Conservation (phyloP, 371 early-diverging fungal genomes). For the Saksenaea vasiformis region DNA sequence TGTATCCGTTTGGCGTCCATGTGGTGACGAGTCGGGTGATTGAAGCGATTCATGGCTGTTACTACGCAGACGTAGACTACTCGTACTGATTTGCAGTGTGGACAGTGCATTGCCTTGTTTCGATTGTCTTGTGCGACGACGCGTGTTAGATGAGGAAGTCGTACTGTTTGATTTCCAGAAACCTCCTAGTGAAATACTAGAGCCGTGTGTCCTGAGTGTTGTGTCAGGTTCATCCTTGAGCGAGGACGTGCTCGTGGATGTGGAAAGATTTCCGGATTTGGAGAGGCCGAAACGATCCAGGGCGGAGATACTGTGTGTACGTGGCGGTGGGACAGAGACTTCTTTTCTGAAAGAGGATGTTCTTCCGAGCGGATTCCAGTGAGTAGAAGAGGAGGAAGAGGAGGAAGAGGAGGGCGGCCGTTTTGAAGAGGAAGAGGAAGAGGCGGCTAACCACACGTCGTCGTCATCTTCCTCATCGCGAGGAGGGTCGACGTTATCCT, state of each 20-base stretch:
- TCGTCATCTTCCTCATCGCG: not conserved
- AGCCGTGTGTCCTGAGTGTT: not conserved
- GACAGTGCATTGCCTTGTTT: not conserved
- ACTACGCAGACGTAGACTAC: not conserved
- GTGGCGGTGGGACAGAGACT: not conserved
- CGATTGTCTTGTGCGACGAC: not conserved
- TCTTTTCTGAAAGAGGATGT: not conserved
- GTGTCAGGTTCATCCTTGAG: not conserved
- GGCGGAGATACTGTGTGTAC: not conserved
- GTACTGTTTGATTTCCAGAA: conserved; percentile 4
- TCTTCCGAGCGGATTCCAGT: not conserved
- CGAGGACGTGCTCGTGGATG: not conserved
- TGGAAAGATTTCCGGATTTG: not conserved
- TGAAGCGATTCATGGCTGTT: not conserved
- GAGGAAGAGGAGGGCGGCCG: too few species aligned
- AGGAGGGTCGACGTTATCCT: not conserved
- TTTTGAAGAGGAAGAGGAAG: not conserved
- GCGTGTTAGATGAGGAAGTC: not conserved
- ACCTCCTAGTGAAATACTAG: not conserved
- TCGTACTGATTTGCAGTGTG: conserved; percentile 7
- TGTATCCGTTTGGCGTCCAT: not conserved
- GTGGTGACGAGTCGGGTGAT: not conserved
- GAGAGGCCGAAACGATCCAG: not conserved
- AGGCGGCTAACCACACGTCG: too few species aligned
- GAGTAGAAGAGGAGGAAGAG: not conserved